Evolutionary conservation across 805 yeast species (phyloP).

Genomic region (Candida arabinofermentans): DNA sequence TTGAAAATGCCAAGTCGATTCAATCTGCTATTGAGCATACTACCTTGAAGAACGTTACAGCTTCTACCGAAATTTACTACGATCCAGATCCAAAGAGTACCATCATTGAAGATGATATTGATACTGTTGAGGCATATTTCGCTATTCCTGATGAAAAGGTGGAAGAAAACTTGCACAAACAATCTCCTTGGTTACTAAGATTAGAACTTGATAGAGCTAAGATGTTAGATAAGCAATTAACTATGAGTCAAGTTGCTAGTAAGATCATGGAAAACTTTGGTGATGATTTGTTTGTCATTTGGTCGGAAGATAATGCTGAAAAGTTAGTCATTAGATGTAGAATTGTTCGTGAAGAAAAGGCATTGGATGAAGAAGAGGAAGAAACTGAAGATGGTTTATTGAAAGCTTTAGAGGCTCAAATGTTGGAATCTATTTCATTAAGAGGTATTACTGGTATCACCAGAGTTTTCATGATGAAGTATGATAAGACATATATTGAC

Average conservation of each 20-base stretch:
- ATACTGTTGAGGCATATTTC: conserved; percentile 94
- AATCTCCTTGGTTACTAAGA: conserved; percentile 97
- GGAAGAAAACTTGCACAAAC: conserved; percentile 88
- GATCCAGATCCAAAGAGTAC: conserved; percentile 98
- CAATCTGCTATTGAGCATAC: conserved; percentile 98
- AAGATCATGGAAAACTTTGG: conserved; percentile 90
- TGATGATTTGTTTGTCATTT: conserved; percentile 92
- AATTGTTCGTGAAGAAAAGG: conserved; percentile 94
- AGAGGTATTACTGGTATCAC: conserved; percentile 95
- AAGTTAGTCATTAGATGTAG: conserved; percentile 96
- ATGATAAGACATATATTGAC: conserved; percentile 67
- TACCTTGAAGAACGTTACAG: conserved; percentile 87
- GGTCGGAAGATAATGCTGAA: conserved; percentile 99
- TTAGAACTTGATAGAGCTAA: conserved; percentile 96
- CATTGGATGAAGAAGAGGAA: conserved; percentile 88
- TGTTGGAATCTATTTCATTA: conserved; percentile 90
- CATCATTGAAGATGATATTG: conserved; percentile 94
- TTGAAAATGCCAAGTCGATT: conserved; percentile 89
- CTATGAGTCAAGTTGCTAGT: conserved; percentile 98
- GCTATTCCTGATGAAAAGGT: conserved; percentile 98
- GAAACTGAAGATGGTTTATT: conserved; percentile 96
- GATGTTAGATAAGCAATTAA: conserved; percentile 95
- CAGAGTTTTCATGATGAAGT: conserved; percentile 87
- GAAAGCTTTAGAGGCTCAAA: conserved; percentile 91
- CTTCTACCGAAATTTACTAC: conserved; percentile 95